phyloP scores from a whole-genome alignment of 257 asterid genomes.

The Fraxinus americana region DNA sequence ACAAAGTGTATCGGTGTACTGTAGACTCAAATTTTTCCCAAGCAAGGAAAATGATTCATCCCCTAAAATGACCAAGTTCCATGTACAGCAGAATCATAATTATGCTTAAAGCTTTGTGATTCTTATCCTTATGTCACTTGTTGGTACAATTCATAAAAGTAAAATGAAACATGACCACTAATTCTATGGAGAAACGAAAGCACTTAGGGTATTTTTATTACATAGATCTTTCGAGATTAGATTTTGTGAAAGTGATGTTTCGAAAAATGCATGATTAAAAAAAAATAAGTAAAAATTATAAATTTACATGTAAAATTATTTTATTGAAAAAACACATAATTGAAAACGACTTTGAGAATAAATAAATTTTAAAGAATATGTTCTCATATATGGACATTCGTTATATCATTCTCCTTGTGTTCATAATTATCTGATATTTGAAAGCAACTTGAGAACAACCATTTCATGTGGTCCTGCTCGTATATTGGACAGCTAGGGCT shows the following conservation, averaged over 20 bases:
- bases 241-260: no score
- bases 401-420: constrained; percentile 11
- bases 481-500: constrained; percentile 17
- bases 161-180: neutral
- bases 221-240: no score
- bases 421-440: constrained; percentile 39
- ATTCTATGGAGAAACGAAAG: constrained; percentile 29
- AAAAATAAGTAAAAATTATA: no score
- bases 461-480: constrained; percentile 45
- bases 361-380: no score
- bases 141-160: neutral
- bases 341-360: no score
- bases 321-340: no score
- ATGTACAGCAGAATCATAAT: constrained; percentile 1
- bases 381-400: neutral
- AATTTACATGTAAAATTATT: no score
- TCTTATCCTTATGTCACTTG: neutral
- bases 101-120: no score
- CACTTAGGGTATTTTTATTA: constrained; percentile 23
- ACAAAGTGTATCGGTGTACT: neutral
- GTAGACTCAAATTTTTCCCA: neutral
- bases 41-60: neutral
- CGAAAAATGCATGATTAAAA: no score
- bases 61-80: constrained; percentile 29
- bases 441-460: constrained; percentile 44